Evolutionary conservation across 179 eudicot species (phyloP), one percentile per base, ranked within the genome.

Genomic region (Actinidia arguta): DNA sequence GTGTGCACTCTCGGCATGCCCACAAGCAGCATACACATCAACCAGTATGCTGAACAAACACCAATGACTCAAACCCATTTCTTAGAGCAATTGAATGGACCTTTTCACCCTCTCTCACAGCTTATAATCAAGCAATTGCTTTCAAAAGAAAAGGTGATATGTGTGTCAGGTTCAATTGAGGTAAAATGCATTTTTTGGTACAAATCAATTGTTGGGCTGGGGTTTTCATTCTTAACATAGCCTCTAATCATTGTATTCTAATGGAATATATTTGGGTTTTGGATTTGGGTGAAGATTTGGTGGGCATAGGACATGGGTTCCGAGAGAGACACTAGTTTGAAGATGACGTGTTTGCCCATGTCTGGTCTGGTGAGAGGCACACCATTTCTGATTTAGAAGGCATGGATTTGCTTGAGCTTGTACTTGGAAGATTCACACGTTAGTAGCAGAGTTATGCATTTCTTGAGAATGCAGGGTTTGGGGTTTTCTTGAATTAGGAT

Each of bases 231-330:
- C 86, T 93, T 90, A 44, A 97, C 95, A 86, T 88, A 91, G 42
- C 97, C 99, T 85, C 92, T 92, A 68, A 95, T 94, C 95, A 94
- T 87, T 11, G 98, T 93, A 69, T 91, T 92, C 92, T 91, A 94
- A 9, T 92, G 87, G 82, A 95, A 93, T 36, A 93, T 79, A 75
- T 89, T 85, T 16, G 97, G 95, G 84, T 25, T 51, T 47, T 86
- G 78, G 48, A 94, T 87, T 81, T 90, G 89, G 69, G 83, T 59
- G 69, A 93, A 95, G 54, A 93, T 83, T 50, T 75, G 79, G 76
- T 86, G 85, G 56, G 94, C 88, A 82, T 95, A 94, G 2, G 79
- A 52, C 97, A 94, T 94, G 66, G 66, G 83, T 56, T 59, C 74
- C 8, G 93, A 90, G 13, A 90, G 83, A 39, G 97, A 90, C 46